These are phyloP conservation scores for Sporothrix protearum DNA, from an alignment of 2,329 filamentous ascomycete genomes.

Conservation along the genomic window DNA sequence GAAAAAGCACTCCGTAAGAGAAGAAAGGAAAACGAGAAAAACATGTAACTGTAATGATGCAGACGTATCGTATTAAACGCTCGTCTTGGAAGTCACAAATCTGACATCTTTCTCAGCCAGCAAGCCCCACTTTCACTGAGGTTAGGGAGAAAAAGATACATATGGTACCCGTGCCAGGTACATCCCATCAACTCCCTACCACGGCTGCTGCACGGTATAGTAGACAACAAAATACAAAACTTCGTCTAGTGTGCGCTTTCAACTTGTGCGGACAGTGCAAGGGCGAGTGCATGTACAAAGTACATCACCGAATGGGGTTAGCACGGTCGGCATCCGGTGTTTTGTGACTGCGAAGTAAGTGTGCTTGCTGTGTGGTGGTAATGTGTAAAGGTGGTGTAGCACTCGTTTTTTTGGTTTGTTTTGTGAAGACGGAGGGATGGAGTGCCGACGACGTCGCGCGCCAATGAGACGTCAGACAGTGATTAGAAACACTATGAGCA, in stretches of 20 bases:
- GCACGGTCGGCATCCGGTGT: neutral
- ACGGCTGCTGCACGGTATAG: too few relatives aligned
- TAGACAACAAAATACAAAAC: neutral
- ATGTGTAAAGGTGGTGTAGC: neutral
- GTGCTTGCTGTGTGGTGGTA: neutral
- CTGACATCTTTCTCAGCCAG: too few relatives aligned
- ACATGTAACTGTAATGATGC: too few relatives aligned
- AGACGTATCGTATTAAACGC: too few relatives aligned
- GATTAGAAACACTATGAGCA: neutral
- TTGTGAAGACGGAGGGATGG: neutral
- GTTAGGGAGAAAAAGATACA: too few relatives aligned
- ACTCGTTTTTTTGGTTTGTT: neutral
- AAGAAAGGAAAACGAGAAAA: neutral
- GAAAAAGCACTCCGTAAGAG: neutral
- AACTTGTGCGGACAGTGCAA: neutral
- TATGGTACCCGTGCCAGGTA: too few relatives aligned
- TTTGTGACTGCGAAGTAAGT: neutral
- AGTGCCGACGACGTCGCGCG: neutral
- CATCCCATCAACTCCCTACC: too few relatives aligned
- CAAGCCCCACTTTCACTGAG: too few relatives aligned
- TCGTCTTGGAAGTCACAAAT: too few relatives aligned
- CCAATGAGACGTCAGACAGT: neutral
- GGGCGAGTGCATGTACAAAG: neutral
- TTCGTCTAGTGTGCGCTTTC: neutral
- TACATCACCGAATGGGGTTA: neutral